Evolutionary conservation across 148 eudicot species (phyloP).

Genomic region (Vaccinium macrocarpon): DNA sequence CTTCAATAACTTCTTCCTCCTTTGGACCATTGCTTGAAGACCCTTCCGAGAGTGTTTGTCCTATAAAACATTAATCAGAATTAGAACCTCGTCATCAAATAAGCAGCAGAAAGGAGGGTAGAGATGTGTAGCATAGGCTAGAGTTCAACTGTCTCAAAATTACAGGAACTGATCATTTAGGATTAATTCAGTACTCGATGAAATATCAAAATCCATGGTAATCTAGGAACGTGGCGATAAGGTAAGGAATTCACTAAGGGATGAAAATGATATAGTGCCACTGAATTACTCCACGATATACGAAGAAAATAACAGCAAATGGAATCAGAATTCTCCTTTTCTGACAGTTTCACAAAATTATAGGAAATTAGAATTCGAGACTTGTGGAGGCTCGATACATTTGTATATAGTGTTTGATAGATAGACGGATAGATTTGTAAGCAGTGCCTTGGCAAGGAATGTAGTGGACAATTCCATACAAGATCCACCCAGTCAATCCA

Average conservation of each 20-base stretch:
- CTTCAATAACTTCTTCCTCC: slow-evolving; percentile 67
- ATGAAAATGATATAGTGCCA: not conserved
- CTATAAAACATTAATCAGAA: slow-evolving; percentile 23
- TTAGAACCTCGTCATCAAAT: slow-evolving; percentile 5
- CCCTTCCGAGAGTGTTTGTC: slow-evolving; percentile 75
- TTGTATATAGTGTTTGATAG: too few relatives aligned
- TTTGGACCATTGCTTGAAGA: slow-evolving; percentile 57
- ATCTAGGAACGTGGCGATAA: not conserved
- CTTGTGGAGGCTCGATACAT: too few relatives aligned
- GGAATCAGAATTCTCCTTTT: too few relatives aligned
- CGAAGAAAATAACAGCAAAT: too few relatives aligned
- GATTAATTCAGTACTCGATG: not conserved
- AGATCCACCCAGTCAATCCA: not conserved
- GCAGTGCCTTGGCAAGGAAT: not conserved
- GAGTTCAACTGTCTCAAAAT: not conserved
- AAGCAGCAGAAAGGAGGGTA: not conserved
- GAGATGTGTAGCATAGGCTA: not conserved
- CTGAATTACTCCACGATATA: too few relatives aligned
- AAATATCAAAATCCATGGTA: not conserved
- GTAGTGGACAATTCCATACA: not conserved
- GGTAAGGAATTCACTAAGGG: not conserved
- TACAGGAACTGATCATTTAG: not conserved
- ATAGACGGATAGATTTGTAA: too few relatives aligned
- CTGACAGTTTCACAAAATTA: too few relatives aligned
- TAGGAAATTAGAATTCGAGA: too few relatives aligned